phyloP scores from a whole-genome alignment of 1,284 basidiomycete species.

The Cryptococcus wingfieldii region DNA sequence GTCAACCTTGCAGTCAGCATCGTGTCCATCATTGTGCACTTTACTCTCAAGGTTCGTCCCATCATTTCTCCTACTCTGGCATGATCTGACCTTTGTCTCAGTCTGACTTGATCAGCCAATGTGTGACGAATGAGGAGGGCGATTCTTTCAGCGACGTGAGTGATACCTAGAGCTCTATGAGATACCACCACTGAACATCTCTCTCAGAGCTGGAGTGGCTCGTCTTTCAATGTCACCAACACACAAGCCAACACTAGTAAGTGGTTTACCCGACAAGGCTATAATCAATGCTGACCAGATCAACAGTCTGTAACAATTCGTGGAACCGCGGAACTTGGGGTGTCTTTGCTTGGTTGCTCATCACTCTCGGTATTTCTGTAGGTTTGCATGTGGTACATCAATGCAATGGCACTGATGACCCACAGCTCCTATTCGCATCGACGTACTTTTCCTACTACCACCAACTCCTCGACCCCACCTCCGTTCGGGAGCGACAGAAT shows the following conservation, averaged over 20 bases:
- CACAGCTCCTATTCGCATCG: constrained; percentile 57
- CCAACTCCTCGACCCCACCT: constrained; percentile 62
- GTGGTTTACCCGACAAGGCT: constrained; percentile 34
- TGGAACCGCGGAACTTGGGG: constrained; percentile 61
- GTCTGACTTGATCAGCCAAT: constrained; percentile 57
- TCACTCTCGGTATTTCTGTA: constrained; percentile 49
- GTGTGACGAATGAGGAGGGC: constrained; percentile 47
- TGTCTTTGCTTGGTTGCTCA: constrained; percentile 59
- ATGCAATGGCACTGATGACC: neutral
- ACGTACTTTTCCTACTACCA: constrained; percentile 65
- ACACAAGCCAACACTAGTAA: constrained; percentile 7
- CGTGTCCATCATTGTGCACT: constrained; percentile 61
- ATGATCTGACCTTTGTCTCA: neutral
- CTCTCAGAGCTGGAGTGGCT: neutral
- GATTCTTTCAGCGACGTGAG: constrained; percentile 33
- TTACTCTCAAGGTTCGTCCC: constrained; percentile 57
- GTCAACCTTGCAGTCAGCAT: constrained; percentile 57
- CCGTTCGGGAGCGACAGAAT: constrained; percentile 40
- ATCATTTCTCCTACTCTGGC: neutral
- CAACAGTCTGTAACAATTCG: constrained; percentile 53
- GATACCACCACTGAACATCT: neutral
- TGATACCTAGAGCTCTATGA: neutral
- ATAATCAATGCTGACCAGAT: neutral
- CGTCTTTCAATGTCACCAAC: constrained; percentile 5
- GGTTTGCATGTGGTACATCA: constrained; percentile 43